These are phyloP conservation scores for Penicillium arizonense DNA, from an alignment of 495 filamentous ascomycete species.

Conservation along the genomic window DNA sequence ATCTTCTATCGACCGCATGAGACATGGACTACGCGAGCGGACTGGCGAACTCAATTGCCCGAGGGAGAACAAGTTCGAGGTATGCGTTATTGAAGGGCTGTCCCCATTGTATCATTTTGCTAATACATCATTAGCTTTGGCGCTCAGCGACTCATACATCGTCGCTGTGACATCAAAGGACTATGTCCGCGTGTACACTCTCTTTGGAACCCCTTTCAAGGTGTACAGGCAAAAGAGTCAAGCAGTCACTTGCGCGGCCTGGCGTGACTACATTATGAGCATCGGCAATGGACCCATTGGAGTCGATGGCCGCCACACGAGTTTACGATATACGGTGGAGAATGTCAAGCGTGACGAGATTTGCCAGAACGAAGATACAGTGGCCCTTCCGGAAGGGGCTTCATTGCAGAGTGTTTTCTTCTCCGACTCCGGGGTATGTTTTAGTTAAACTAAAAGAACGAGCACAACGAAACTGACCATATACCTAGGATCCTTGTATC, in stretches of 20 bases:
- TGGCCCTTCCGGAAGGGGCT: slow-evolving; percentile 73
- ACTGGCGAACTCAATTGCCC: slow-evolving; percentile 87
- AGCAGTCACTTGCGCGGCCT: slow-evolving; percentile 87
- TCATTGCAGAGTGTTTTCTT: slow-evolving; percentile 83
- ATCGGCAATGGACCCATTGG: slow-evolving; percentile 88
- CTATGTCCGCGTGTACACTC: slow-evolving; percentile 89
- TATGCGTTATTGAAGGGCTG: slow-evolving; percentile 16
- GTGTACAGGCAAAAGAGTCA: slow-evolving; percentile 92
- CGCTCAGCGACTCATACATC: slow-evolving; percentile 88
- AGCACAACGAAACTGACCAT: slow-evolving; percentile 16
- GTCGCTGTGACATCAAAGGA: slow-evolving; percentile 79
- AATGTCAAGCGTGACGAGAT: slow-evolving; percentile 92
- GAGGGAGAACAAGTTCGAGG: slow-evolving; percentile 71
- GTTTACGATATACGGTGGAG: slow-evolving; percentile 82
- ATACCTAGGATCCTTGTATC: slow-evolving; percentile 76
- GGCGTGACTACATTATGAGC: slow-evolving; percentile 90
- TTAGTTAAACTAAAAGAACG: not conserved
- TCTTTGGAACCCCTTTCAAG: slow-evolving; percentile 85
- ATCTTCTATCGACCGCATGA: slow-evolving; percentile 98
- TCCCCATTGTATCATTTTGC: not conserved
- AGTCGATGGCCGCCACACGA: slow-evolving; percentile 65
- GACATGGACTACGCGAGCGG: slow-evolving; percentile 86
- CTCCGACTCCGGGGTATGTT: slow-evolving; percentile 74
- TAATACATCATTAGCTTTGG: slow-evolving; percentile 58
- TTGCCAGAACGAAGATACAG: slow-evolving; percentile 86